Conservation (phyloP, 169 alveolate genomes). For the Toxoplasma gondii region DNA sequence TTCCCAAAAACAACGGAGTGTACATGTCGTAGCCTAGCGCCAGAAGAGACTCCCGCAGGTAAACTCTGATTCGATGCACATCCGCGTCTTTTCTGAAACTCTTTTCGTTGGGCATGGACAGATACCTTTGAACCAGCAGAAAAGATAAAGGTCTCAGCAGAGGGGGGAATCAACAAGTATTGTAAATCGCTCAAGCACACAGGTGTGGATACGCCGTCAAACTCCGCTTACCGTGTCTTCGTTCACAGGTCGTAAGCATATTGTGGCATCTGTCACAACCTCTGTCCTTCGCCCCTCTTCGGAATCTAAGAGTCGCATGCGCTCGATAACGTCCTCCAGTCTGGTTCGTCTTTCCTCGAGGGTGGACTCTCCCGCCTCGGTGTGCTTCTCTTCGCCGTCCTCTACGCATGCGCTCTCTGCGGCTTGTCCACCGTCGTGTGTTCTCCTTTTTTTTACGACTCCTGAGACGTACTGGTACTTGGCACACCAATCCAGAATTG, state of each 20-base stretch:
- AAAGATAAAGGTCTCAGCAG: too few relatives aligned
- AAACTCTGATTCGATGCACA: too few relatives aligned
- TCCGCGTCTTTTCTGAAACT: too few relatives aligned
- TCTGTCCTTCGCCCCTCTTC: constrained; percentile 8
- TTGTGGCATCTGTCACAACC: neutral
- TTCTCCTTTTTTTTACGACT: too few relatives aligned
- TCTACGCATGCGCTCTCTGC: neutral
- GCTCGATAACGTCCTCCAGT: neutral
- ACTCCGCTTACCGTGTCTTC: constrained; percentile 10
- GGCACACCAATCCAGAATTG: neutral
- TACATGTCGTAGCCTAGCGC: too few relatives aligned
- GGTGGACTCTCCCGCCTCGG: neutral
- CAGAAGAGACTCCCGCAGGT: too few relatives aligned
- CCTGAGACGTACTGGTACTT: neutral
- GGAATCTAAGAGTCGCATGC: neutral
- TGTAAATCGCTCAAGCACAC: too few relatives aligned
- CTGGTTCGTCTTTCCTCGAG: neutral
- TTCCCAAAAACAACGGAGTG: too few relatives aligned
- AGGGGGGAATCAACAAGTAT: too few relatives aligned
- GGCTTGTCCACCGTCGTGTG: neutral
- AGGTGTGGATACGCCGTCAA: neutral
- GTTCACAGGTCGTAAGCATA: neutral
- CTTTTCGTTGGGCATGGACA: too few relatives aligned
- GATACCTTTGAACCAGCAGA: too few relatives aligned
- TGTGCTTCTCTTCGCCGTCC: neutral